Evolutionary conservation across 371 early-diverging fungal genomes (phyloP).

Genomic region (Mucor lusitanicus): DNA sequence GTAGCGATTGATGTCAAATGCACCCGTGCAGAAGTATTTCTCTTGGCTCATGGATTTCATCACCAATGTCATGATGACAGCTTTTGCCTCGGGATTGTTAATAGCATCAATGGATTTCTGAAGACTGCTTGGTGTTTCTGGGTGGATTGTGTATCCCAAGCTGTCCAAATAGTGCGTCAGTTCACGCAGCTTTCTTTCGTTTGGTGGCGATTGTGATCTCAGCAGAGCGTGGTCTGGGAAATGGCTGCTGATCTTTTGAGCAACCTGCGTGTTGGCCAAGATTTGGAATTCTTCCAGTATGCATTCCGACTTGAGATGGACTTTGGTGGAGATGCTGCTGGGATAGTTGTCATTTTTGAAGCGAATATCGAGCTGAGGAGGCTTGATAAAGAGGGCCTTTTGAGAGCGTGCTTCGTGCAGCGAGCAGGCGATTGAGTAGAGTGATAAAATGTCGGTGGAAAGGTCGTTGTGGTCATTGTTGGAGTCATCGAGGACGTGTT

Average conservation of each 20-base stretch:
- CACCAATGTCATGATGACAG: slow-evolving; percentile 51
- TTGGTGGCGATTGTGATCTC: slow-evolving; percentile 68
- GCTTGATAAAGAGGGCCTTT: slow-evolving; percentile 21
- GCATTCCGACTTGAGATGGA: slow-evolving; percentile 67
- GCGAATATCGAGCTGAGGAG: slow-evolving; percentile 61
- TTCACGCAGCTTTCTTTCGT: slow-evolving; percentile 53
- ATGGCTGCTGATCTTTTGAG: slow-evolving; percentile 76
- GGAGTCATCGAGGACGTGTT: background rate
- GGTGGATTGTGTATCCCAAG: slow-evolving; percentile 56
- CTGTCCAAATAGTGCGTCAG: slow-evolving; percentile 56
- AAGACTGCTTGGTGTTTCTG: slow-evolving; percentile 52
- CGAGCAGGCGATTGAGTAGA: slow-evolving; percentile 65
- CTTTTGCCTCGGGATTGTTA: slow-evolving; percentile 41
- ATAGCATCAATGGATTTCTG: slow-evolving; percentile 75
- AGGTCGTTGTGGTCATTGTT: background rate
- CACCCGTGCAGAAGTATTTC: slow-evolving; percentile 84
- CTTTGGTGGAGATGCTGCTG: slow-evolving; percentile 9
- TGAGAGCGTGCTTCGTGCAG: slow-evolving; percentile 31
- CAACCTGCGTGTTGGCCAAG: slow-evolving; percentile 90
- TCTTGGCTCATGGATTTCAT: slow-evolving; percentile 77
- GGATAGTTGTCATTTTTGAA: slow-evolving; percentile 68
- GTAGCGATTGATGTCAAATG: slow-evolving; percentile 59
- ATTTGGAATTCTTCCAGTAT: slow-evolving; percentile 96
- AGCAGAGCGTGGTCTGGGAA: slow-evolving; percentile 89
- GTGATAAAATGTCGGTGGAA: background rate